Evolutionary conservation across 805 yeast genomes (phyloP), one percentile per base, ranked within the genome.

Genomic region (Kodamaea fukazawae): DNA sequence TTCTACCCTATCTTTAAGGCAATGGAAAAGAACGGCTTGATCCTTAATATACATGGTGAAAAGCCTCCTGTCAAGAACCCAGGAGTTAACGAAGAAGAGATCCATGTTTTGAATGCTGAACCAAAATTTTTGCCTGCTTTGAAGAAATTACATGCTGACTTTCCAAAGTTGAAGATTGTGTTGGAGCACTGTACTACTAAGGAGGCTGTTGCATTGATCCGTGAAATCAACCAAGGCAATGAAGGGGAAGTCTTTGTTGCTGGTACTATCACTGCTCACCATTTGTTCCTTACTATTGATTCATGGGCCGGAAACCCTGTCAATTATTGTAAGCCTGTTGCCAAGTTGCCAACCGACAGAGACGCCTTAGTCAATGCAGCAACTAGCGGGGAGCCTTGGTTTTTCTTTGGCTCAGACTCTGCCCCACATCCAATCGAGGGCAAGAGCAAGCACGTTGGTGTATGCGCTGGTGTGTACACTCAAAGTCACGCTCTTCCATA

Each of bases 381-480:
- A 2, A 81, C 86, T 7, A 81, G 93, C 1, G 98, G 98, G 4
- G 81, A 84, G 50, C 87, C 95, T 30, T 90, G 81, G 70, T 93
- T 90, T 62, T 87, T 93, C 70, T 93, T 90, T 57, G 99, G 99
- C 5, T 86, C 96, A 1, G 99, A 93, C 61, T 87, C 96, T 15
- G 99, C 99, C 22, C 99, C 99, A 17, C 99, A 93, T 60, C 95
- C 96, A 6, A 55, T 86, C 17, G 76, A 77, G 46, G 81, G 81
- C 44, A 95, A 95, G 63, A 72, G 86, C 17, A 82, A 75, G 45
- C 88, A 79, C 49, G 67, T 71, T 27, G 91, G 90, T 15, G 97
- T 91, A 12, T 88, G 97, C 54, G 99, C 99, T n/a, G 99, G 99
- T 55, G 96, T 93, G 7, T 93, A 77, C 64, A 86, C 98, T 2